Conservation (phyloP, 805 yeast genomes). For the Cyberlindnera petersonii region DNA sequence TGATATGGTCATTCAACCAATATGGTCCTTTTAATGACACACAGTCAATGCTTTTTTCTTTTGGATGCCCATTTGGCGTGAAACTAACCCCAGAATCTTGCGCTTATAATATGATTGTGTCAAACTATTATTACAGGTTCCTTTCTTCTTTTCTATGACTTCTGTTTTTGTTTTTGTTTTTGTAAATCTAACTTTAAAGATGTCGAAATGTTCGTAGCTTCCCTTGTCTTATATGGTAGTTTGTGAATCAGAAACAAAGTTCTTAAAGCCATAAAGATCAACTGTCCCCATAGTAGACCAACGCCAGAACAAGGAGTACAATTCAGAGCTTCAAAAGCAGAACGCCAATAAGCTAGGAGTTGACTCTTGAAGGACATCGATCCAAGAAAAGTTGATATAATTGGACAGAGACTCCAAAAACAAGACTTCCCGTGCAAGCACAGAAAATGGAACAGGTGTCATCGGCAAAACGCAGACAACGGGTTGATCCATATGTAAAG, state of each 20-base stretch:
- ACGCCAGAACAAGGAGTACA: constrained; percentile 2
- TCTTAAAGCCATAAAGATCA: background rate
- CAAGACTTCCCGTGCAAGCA: constrained; percentile 1
- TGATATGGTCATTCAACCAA: no score
- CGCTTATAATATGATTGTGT: no score
- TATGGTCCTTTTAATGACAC: no score
- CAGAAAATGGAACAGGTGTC: constrained; percentile 1
- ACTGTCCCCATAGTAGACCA: background rate
- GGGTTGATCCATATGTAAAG: background rate
- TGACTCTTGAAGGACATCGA: background rate
- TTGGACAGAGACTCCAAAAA: constrained; percentile 1
- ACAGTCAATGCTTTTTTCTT: no score
- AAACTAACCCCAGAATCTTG: no score
- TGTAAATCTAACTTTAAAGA: no score
- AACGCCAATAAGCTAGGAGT: constrained; percentile 1
- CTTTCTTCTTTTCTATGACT: no score
- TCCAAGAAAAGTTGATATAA: constrained; percentile 4
- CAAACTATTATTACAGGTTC: no score
- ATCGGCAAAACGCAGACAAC: constrained; percentile 15
- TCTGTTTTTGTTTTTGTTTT: no score
- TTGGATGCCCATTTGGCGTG: no score
- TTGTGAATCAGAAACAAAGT: background rate
- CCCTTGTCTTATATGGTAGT: background rate
- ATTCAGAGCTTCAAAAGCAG: constrained; percentile 1
- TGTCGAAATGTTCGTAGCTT: background rate